A percentile compares a stretch with the other conserved stretches of the same genome.
Conservation (phyloP, 495 filamentous ascomycete genomes). For the Echria macrotheca region DNA sequence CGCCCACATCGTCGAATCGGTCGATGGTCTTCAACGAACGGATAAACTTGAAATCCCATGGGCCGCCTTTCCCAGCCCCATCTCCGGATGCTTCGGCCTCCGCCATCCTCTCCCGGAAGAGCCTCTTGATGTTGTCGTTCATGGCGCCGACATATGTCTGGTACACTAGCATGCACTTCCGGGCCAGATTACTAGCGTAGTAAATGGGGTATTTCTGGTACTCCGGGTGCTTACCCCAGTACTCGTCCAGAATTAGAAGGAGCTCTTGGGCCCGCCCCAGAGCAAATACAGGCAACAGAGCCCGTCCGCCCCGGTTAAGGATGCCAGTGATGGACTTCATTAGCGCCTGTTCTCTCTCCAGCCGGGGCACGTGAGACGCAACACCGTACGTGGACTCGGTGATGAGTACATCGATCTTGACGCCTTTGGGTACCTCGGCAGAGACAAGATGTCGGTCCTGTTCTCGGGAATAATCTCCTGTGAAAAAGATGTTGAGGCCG, state of each 20-base stretch:
- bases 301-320: slow-evolving; percentile 83
- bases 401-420: slow-evolving; percentile 92
- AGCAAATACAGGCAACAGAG: slow-evolving; percentile 92
- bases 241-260: slow-evolving; percentile 91
- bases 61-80: slow-evolving; percentile 68
- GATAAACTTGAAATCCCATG: slow-evolving; percentile 94
- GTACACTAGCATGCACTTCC: slow-evolving; percentile 98
- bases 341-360: slow-evolving; percentile 84
- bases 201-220: slow-evolving; percentile 90
- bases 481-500: slow-evolving; percentile 92
- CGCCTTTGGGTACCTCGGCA: slow-evolving; percentile 73
- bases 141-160: slow-evolving; percentile 95
- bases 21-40: slow-evolving; percentile 87
- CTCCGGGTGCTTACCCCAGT: slow-evolving; percentile 83
- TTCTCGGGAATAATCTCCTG: slow-evolving; percentile 93
- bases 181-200: slow-evolving; percentile 87
- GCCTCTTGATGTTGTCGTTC: slow-evolving; percentile 96
- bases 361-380: slow-evolving; percentile 77
- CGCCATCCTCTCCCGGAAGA: slow-evolving; percentile 79
- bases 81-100: slow-evolving; percentile 74
- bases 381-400: slow-evolving; percentile 97
- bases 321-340: slow-evolving; percentile 93
- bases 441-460: slow-evolving; percentile 92
- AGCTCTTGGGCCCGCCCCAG: slow-evolving; percentile 91
- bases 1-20: slow-evolving; percentile 90